Percentiles rank a stretch among this genome's conserved stretches.
Evolutionary conservation across 2,329 filamentous ascomycete genomes (phyloP).

Genomic region (Colletotrichum ledebouriae): DNA sequence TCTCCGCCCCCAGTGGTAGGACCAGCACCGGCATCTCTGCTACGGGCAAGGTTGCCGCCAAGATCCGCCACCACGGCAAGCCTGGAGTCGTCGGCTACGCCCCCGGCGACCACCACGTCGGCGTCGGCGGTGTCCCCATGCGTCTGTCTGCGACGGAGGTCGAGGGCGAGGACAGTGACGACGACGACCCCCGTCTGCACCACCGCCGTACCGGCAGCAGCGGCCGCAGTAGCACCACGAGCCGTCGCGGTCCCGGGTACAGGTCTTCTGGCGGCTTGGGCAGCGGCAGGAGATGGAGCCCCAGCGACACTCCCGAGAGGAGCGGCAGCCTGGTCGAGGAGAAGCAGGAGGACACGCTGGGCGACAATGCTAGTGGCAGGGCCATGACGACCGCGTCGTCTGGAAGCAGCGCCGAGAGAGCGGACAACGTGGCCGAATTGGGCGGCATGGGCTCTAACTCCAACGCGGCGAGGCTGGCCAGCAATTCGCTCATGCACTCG

Average conservation of each 20-base stretch:
- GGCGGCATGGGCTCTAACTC: conserved; percentile 60
- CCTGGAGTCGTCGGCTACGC: conserved; percentile 83
- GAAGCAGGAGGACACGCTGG: conserved; percentile 45
- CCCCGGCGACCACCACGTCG: conserved; percentile 80
- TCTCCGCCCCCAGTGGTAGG: conserved; percentile 59
- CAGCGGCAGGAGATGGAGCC: conserved; percentile 63
- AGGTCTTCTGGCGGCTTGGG: conserved; percentile 64
- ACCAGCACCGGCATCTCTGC: conserved; percentile 74
- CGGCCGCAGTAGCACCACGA: conserved; percentile 74
- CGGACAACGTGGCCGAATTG: conserved; percentile 72
- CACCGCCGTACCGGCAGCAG: conserved; percentile 82
- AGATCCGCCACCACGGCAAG: conserved; percentile 90
- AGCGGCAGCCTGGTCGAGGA: conserved; percentile 65
- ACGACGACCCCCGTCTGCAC: conserved; percentile 73
- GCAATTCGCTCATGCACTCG: conserved; percentile 70
- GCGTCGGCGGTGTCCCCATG: conserved; percentile 85
- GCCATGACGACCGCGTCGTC: conserved; percentile 65
- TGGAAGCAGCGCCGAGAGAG: conserved; percentile 70
- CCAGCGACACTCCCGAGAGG: conserved; percentile 69
- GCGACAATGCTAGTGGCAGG: conserved; percentile 61
- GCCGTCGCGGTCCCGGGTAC: conserved; percentile 63
- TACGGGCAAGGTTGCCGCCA: conserved; percentile 78
- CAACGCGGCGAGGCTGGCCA: conserved; percentile 64
- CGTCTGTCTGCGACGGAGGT: conserved; percentile 96
- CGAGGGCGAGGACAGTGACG: conserved; percentile 86